Evolutionary conservation across 1,139 yeast species (phyloP), one percentile per base, ranked within the genome.

Genomic region (Keqinozyma sinolaborantium): DNA sequence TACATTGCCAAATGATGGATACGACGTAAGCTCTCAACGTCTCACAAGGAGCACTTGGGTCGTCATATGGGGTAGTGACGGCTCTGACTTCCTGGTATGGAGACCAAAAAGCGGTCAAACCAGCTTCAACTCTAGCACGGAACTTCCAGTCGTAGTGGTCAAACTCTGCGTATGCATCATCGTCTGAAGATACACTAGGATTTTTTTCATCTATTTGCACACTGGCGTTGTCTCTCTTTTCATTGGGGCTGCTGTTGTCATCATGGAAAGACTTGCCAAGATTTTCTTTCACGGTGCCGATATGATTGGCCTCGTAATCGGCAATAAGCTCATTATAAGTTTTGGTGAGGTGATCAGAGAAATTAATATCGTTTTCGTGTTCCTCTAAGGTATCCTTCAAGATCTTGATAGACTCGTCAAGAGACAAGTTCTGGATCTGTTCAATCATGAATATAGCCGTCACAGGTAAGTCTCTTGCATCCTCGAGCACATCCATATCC

Each of bases 61-160:
- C 79, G 47, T 77, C 82, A 28, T 52, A 54, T 12, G 79, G 74
- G 30, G 68, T 70, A 18, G 78, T 62, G 19, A 76, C 73, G 7
- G 84, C 65, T 40, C 86, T 63, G 5, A 79, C 83, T 50, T 79
- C 84, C 3, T 80, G 75, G 48, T 79, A 79, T 1, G 83, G 81
- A 1, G 83, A 77, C 50, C 69, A 72, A 46, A 58, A 77, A 32
- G 70, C 60, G 29, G 73, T 55, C 30, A 78, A 47, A 16, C 65
- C 67, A 2, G 79, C 80, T 32, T 64, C 62, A 14, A 67, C 41
- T 36, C 55, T 60, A 5, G 50, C 47, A n/a, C n/a, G n/a, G n/a
- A n/a, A n/a, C n/a, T n/a, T n/a, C n/a, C n/a, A n/a, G n/a, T n/a
- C n/a, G n/a, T n/a, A n/a, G n/a, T n/a, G n/a, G n/a, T n/a, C n/a